phyloP scores from a whole-genome alignment of 257 asterid species.

The Anisodus tanguticus region DNA sequence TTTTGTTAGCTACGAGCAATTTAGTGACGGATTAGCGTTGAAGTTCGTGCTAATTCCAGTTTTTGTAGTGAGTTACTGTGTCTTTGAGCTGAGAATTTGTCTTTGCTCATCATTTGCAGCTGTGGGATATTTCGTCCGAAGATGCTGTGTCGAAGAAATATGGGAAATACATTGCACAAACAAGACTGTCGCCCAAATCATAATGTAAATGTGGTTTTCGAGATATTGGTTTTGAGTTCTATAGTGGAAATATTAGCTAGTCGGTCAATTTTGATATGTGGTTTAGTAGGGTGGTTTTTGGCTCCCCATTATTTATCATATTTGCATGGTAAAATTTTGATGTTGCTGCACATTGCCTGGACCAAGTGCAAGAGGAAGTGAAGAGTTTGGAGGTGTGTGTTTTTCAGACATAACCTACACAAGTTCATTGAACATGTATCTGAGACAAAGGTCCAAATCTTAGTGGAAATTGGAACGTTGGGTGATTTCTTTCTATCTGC shows the following conservation, averaged over 20 bases:
- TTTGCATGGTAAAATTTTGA: not conserved
- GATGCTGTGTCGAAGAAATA: conserved; percentile 57
- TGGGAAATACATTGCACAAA: conserved; percentile 40
- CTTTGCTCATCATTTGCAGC: conserved; percentile 45
- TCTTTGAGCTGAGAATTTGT: not conserved
- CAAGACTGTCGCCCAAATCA: not conserved
- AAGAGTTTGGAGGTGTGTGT: not conserved
- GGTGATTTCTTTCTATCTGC: not conserved
- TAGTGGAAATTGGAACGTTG: not conserved
- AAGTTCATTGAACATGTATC: not conserved
- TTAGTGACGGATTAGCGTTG: too few relatives aligned
- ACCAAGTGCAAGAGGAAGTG: not conserved
- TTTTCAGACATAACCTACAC: not conserved
- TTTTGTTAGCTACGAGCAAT: too few relatives aligned
- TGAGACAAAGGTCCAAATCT: not conserved
- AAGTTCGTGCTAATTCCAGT: too few relatives aligned
- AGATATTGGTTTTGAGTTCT: not conserved
- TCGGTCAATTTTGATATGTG: too few relatives aligned
- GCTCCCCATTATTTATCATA: not conserved
- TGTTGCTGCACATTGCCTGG: conserved; percentile 3
- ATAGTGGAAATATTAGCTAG: not conserved
- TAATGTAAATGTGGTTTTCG: not conserved
- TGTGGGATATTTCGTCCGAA: conserved; percentile 69
- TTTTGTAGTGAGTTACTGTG: not conserved
- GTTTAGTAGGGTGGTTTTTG: too few relatives aligned